Evolutionary conservation across 768 basidiomycete species (phyloP), one percentile per base, ranked within the genome.

Genomic region (Leccinum subgranulosum): DNA sequence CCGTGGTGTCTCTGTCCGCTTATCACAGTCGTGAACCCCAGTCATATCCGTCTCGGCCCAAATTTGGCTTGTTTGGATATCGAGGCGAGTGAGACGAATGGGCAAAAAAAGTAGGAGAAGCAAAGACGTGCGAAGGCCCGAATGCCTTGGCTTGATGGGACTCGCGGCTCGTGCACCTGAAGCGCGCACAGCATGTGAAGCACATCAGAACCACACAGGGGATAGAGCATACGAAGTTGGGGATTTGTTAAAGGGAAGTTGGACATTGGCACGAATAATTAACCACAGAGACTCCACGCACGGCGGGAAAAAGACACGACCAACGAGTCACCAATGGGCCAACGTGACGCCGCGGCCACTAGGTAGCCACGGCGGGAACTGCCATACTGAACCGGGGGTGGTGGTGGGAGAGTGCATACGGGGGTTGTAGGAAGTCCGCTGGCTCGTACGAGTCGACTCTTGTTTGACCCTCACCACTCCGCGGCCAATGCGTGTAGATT

Each of bases 1-100:
- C 69, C 68, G n/a, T 69, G 65, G 65, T 2, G 54, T 61, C 58
- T 68, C 67, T 0, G 55, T 55, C 27, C 67, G 67, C 49, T 54
- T 62, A 3, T 69, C 34, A 33, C 23, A 23, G n/a, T 66, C 66
- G 12, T 19, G 59, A 17, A 49, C 56, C 12, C 10, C 23, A 8
- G 11, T 23, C 48, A 28, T 51, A 41, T 48, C 51, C 57, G 48
- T 56, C 57, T 36, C n/a, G 55, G 45, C 36, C 57, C 28, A 58
- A 27, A 21, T 29, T 19, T 9, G 64, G 25, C 6, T 49, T 51
- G 58, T 29, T 23, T 14, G 25, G 39, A 27, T 51, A 62, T 8
- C 29, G 54, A 47, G 34, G 36, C 8, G 56, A 59, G 0, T 55
- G 60, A 12, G 43, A 7, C 6, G 59, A 39, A 36, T 36, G 57